A percentile compares a stretch with the other conserved stretches of the same genome.
Evolutionary conservation across 2,329 filamentous ascomycete species (phyloP).

Genomic region (Fusarium caatingaense): DNA sequence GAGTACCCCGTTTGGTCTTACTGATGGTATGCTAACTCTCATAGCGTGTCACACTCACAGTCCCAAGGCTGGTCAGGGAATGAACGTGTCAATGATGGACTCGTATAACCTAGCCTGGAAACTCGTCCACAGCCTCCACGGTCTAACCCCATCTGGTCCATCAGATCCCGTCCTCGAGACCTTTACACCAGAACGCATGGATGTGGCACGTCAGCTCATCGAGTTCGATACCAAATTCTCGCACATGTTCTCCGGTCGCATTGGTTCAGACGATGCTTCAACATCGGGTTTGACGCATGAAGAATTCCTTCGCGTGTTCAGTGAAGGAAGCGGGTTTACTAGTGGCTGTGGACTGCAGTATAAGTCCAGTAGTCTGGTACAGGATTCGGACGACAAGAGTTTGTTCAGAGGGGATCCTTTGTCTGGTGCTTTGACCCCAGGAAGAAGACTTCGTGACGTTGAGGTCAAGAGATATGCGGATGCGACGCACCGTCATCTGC

Average conservation of each 20-base stretch:
- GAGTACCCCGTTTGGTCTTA: accelerated
- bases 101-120: constrained; percentile 25
- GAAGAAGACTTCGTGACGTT: constrained; percentile 12
- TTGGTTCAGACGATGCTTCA: constrained; percentile 8
- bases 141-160: background rate
- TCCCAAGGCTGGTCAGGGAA: constrained; percentile 19
- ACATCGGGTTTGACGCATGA: constrained; percentile 7
- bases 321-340: constrained; percentile 11
- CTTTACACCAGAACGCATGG: constrained; percentile 1
- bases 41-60: constrained; percentile 22
- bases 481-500: constrained; percentile 1
- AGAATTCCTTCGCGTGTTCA: constrained; percentile 18
- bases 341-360: constrained; percentile 22
- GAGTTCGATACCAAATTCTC: constrained; percentile 22
- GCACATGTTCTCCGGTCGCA: constrained; percentile 22
- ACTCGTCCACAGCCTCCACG: constrained; percentile 5
- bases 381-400: background rate
- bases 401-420: background rate
- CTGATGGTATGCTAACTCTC: accelerated
- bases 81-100: constrained; percentile 30
- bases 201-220: constrained; percentile 13
- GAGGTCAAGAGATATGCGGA: constrained; percentile 19
- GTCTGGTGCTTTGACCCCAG: background rate
- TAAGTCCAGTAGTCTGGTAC: background rate
- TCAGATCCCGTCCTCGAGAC: constrained; percentile 2